Conservation (phyloP, 2,329 filamentous ascomycete genomes). For the Aspergillus bombycis region DNA sequence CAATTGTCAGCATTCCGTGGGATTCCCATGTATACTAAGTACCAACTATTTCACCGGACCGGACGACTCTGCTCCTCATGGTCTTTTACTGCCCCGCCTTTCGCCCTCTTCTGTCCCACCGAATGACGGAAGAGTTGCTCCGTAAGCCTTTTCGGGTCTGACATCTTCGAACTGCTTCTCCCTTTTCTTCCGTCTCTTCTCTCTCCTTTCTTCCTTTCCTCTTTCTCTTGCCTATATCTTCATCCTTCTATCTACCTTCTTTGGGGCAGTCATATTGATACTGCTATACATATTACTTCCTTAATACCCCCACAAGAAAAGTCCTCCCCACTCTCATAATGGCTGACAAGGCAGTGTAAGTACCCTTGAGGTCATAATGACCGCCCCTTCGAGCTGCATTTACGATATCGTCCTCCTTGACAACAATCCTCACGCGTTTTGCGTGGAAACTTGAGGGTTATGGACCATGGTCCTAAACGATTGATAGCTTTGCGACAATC, state of each 20-base stretch:
- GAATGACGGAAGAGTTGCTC: slow-evolving; percentile 42
- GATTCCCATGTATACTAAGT: slow-evolving; percentile 7
- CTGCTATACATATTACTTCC: slow-evolving; percentile 19
- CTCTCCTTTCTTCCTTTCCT: slow-evolving; percentile 24
- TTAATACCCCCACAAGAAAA: slow-evolving; percentile 9
- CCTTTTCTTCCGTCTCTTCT: slow-evolving; percentile 28
- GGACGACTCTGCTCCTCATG: slow-evolving; percentile 41
- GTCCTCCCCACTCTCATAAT: slow-evolving; percentile 36
- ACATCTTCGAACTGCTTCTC: slow-evolving; percentile 27
- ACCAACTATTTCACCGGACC: slow-evolving; percentile 24
- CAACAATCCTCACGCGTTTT: not conserved
- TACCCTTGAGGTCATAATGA: slow-evolving; percentile 20
- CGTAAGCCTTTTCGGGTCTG: slow-evolving; percentile 30
- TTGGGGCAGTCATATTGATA: slow-evolving; percentile 15
- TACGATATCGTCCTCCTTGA: not conserved
- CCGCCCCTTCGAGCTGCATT: not conserved
- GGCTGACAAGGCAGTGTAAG: slow-evolving; percentile 51
- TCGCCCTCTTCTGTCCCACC: slow-evolving; percentile 27
- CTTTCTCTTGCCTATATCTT: slow-evolving; percentile 16
- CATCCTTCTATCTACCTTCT: slow-evolving; percentile 12
- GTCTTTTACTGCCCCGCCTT: slow-evolving; percentile 24
- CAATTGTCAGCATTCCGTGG: not conserved
- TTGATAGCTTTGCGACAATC: not conserved
- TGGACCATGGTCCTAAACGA: not conserved
- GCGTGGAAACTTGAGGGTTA: not conserved